Conservation (phyloP, 345 rosid species). For the Arabidopsis suecica region DNA sequence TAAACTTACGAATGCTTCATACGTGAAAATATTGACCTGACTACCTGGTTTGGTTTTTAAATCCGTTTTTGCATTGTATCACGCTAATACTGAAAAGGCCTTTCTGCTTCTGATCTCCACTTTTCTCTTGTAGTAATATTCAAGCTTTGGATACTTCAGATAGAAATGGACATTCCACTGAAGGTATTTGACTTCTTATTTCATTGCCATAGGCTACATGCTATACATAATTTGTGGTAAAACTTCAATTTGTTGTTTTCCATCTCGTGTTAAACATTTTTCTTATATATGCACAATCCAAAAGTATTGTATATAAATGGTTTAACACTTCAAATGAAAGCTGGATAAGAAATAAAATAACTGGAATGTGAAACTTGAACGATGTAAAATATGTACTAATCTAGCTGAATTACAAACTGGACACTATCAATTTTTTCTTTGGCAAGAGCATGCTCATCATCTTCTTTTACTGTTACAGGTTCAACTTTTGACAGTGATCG, state of each 20-base stretch:
- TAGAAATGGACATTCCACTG: constrained; percentile 34
- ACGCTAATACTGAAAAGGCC: not conserved
- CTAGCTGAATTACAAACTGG: constrained; percentile 25
- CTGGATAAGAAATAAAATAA: not conserved
- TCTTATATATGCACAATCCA: constrained; percentile 14
- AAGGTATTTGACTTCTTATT: constrained; percentile 51
- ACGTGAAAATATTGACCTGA: constrained; percentile 11
- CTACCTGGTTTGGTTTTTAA: constrained; percentile 6
- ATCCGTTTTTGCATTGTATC: constrained; percentile 5
- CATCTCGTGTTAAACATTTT: not conserved
- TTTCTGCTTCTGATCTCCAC: constrained; percentile 33
- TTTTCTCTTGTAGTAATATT: constrained; percentile 54
- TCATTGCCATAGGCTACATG: constrained; percentile 25
- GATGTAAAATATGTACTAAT: not conserved
- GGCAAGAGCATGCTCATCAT: constrained; percentile 35
- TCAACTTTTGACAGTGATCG: constrained; percentile 60
- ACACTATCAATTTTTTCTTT: constrained; percentile 23
- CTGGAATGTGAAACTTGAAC: constrained; percentile 22
- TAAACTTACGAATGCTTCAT: constrained; percentile 9
- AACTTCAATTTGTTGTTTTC: not conserved
- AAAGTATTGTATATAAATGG: constrained; percentile 1
- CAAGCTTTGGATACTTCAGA: constrained; percentile 53
- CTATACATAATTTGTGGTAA: constrained; percentile 8
- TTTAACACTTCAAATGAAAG: not conserved
- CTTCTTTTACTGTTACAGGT: constrained; percentile 52